Conservation (phyloP, 2,329 filamentous ascomycete species). For the Fusarium chuoi region DNA sequence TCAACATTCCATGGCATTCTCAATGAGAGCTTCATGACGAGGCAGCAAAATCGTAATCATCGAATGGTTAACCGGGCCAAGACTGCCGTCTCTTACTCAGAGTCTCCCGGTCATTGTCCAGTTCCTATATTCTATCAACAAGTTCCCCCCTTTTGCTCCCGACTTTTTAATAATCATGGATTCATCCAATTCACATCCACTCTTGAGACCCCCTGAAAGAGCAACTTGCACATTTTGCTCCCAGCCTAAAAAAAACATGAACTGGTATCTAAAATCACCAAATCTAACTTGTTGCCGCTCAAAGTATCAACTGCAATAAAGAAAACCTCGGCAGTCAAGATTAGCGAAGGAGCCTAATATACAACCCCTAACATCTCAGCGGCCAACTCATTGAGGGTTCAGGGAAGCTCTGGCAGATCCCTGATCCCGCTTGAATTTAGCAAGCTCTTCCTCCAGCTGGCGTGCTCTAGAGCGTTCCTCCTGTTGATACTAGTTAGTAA, state of each 20-base stretch:
- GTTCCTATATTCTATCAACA: neutral
- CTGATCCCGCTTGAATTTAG: conserved; percentile 54
- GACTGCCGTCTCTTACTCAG: neutral
- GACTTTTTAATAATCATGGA: conserved; percentile 28
- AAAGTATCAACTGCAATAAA: conserved; percentile 9
- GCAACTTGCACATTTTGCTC: neutral
- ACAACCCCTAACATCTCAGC: neutral
- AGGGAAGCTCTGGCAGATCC: conserved; percentile 57
- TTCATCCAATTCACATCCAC: conserved; percentile 20
- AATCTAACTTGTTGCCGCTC: neutral
- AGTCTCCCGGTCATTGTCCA: neutral
- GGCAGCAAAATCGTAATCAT: neutral
- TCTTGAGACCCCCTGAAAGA: neutral
- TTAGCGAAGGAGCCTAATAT: neutral
- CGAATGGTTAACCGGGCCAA: neutral
- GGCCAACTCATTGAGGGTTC: conserved; percentile 49
- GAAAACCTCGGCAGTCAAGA: neutral
- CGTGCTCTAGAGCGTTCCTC: conserved; percentile 61
- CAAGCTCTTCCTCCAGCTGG: conserved; percentile 63
- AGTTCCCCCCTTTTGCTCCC: conserved; percentile 1
- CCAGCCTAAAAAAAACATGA: neutral
- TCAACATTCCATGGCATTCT: neutral
- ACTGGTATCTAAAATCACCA: neutral
- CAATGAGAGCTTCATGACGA: neutral
- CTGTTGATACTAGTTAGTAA: conserved; percentile 51